Conservation (phyloP, 345 rosid species). For the Salix exigua region DNA sequence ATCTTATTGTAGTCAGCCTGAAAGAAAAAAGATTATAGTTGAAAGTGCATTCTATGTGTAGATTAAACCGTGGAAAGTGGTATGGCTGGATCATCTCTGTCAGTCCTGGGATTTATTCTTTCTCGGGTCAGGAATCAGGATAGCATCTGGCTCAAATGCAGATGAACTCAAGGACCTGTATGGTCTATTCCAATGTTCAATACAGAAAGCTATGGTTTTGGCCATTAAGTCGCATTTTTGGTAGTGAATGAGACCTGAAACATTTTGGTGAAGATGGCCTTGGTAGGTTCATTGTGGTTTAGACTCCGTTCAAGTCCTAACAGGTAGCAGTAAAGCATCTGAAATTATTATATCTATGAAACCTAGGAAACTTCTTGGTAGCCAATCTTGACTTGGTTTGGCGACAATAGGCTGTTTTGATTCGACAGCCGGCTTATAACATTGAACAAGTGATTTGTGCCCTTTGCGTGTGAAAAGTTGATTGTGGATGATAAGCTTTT, state of each 20-base stretch:
- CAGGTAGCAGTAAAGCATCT: not conserved
- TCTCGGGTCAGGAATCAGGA: not conserved
- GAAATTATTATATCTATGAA: not conserved
- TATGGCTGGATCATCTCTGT: not conserved
- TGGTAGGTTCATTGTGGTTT: conserved; percentile 9
- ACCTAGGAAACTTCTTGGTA: not conserved
- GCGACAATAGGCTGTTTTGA: not conserved
- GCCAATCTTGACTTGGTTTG: conserved; percentile 24
- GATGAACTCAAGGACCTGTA: not conserved
- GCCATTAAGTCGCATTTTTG: not conserved
- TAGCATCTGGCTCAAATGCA: not conserved
- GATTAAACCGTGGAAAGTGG: not conserved
- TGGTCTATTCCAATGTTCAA: not conserved
- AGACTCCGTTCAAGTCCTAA: not conserved
- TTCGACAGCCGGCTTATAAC: not conserved
- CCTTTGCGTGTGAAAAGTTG: not conserved
- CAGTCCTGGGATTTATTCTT: not conserved
- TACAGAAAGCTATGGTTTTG: not conserved
- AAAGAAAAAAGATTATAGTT: not conserved
- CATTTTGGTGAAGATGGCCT: conserved; percentile 5
- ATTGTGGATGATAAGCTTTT: not conserved
- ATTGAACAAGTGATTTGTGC: not conserved
- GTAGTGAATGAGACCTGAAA: conserved; percentile 2
- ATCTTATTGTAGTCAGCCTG: not conserved
- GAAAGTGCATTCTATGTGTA: not conserved